These are phyloP conservation scores for Globisporangium recalcitrans DNA, from an alignment of 352 stramenopile species.

Conservation along the genomic window DNA sequence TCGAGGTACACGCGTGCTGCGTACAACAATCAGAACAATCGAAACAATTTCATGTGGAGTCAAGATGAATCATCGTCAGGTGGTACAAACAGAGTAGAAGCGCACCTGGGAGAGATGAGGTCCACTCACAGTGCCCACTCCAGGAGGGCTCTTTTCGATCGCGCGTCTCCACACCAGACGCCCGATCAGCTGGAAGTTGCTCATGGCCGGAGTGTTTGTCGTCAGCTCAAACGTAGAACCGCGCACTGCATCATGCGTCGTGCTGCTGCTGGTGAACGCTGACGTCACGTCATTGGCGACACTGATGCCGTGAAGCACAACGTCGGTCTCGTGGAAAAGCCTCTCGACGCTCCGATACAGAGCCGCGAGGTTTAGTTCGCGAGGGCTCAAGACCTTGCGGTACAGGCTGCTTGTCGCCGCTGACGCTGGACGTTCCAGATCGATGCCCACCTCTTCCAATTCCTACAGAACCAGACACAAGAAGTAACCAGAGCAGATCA, in stretches of 20 bases:
- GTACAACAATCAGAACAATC: background rate
- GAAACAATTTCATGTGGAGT: too few species aligned
- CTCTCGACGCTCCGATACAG: background rate
- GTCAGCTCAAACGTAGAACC: slow-evolving; percentile 9
- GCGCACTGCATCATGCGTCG: background rate
- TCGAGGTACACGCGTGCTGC: background rate
- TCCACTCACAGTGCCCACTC: background rate
- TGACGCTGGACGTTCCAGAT: background rate
- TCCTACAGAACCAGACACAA: background rate
- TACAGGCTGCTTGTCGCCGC: background rate
- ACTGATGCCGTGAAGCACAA: background rate
- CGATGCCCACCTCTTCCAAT: background rate
- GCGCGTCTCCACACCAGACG: slow-evolving; percentile 4
- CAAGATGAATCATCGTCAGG: too few species aligned
- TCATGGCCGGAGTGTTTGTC: slow-evolving; percentile 1
- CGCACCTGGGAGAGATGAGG: too few species aligned
- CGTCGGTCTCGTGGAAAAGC: background rate
- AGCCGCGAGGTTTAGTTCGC: background rate
- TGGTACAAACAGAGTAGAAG: too few species aligned
- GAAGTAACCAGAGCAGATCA: background rate
- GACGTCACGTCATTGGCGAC: background rate
- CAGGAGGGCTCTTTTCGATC: background rate
- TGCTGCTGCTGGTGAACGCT: slow-evolving; percentile 2
- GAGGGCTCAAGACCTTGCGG: background rate
- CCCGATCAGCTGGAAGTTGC: background rate